Base-by-base conservation (phyloP, 805 yeast genomes). In the Nakazawaea wickerhamii region DNA sequence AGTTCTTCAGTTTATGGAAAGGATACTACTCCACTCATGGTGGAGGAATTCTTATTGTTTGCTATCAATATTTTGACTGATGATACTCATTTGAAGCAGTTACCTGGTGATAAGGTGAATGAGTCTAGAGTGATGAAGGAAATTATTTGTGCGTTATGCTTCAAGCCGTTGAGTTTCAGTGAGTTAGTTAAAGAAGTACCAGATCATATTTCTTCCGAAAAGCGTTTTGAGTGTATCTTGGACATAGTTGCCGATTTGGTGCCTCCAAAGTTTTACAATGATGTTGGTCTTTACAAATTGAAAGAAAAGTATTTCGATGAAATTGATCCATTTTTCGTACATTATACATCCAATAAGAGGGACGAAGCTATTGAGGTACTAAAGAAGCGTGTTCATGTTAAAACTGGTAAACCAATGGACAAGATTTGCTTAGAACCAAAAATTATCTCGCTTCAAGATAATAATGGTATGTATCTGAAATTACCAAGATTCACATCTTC, bases 311-410 rank as follows among this genome's bases (percentile, higher is more conserved):
- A 64, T 22, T 69, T 63, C 43, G 67, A 64, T 1, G 64, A 71
- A 21, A 74, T 90, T 33, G 93, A 91, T 57, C 95, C 97, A 0
- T 90, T 77, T 54, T 91, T 82, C 55, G 70, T 85, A 45, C 89
- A 88, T 51, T 84, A 83, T 52, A 68, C 84, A 0, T 65, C 91
- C 0, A 88, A 88, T 51, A 80, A 79, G 41, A 75, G 91, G 42
- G 96, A 88, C 43, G 96, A 88, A 46, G 91, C 95, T 5, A 82
- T 84, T 43, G 73, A 71, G 35, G 62, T 78, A 4, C 62, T 85
- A 23, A 79, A 81, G 50, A 75, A 73, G 26, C 57, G 73, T 21
- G 58, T 72, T 31, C 68, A 74, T 8, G 63, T 68, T 43, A 54
- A 62, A 20, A 60, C 62, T 1, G 59, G 67, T 0, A 55, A 65